Base-by-base conservation (phyloP, 2,329 filamentous ascomycete species). In the Emmonsiellopsis sp. region DNA sequence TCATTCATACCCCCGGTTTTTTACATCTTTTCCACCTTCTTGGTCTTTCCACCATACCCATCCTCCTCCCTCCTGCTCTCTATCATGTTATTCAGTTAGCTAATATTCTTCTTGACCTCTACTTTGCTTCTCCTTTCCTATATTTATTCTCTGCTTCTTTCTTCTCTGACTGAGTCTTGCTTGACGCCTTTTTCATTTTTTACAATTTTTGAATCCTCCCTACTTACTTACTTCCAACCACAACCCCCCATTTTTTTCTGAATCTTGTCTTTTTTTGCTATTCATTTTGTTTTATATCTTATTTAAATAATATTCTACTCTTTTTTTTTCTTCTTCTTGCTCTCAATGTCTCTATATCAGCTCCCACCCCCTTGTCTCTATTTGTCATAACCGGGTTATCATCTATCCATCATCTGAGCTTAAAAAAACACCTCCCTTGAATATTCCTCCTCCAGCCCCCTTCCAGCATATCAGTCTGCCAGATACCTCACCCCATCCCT, bases 61-160 rank as follows among this genome's bases (percentile, higher is more conserved):
- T 21, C 6, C 39, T 45, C 36, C 14, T 33, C 6, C 13, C 34
- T 40, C 13, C 27, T 27, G 44, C 37, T 51, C 44, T 31, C 7
- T 6, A 2, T 17, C 31, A 21, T 39, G 14, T 27, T 49, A 21
- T 43, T 31, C 31, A 49, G 33, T 21, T 57, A 55, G 58, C 53
- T 56, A 47, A 47, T 31, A 42, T 52, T 31, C 37, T 51, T 53
- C 21, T 56, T 52, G 57, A 43, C 55, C 39, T 56, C 48, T 51
- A 44, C 49, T 54, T 34, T 56, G 51, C 10, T 56, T 33, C 52
- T 57, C 45, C 54, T 53, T 52, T 53, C 47, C 49, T n/a, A 13
- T 32, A 49, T 32, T 48, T 51, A 9, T 48, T 53, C 33, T 43
- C 11, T 33, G n/a, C 13, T 40, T 47, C 21, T 47, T 47, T 39